These are phyloP conservation scores for Macrophomina tecta DNA, from an alignment of 2,329 filamentous ascomycete species.

Conservation along the genomic window DNA sequence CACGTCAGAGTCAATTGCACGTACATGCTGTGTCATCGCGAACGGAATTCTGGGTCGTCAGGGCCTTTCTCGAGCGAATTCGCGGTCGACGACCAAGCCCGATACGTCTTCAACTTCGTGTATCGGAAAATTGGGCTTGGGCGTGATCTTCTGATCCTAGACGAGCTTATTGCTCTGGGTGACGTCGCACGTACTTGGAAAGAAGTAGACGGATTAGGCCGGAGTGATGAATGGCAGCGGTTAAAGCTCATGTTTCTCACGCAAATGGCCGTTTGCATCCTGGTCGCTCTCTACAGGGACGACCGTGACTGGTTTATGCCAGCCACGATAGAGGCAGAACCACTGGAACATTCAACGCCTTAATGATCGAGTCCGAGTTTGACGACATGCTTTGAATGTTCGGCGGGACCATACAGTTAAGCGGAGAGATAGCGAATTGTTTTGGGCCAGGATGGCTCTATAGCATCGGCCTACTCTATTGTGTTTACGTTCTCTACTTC, in stretches of 20 bases:
- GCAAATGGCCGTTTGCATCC: slow-evolving; percentile 14
- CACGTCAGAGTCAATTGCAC: not conserved
- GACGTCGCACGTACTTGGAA: not conserved
- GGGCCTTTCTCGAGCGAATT: not conserved
- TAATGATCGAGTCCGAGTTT: too few species aligned
- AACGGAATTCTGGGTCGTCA: not conserved
- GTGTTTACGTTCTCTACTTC: too few species aligned
- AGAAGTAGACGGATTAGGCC: not conserved
- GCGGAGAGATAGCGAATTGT: too few species aligned
- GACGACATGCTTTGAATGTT: too few species aligned
- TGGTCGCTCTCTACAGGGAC: slow-evolving; percentile 6
- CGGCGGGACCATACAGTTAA: too few species aligned
- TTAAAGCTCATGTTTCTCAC: not conserved
- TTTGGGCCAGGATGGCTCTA: too few species aligned
- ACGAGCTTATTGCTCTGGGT: not conserved
- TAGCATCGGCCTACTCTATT: too few species aligned
- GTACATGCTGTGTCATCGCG: not conserved
- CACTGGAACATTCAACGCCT: too few species aligned
- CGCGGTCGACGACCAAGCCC: not conserved
- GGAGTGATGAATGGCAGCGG: not conserved
- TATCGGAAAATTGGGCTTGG: not conserved
- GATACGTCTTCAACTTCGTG: not conserved
- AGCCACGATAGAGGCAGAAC: too few species aligned
- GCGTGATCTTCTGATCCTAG: not conserved
- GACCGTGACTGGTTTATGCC: not conserved